Evolutionary conservation across 139 green algal species (phyloP), one percentile per base, ranked within the genome.

Genomic region (Eudorina sp.): DNA sequence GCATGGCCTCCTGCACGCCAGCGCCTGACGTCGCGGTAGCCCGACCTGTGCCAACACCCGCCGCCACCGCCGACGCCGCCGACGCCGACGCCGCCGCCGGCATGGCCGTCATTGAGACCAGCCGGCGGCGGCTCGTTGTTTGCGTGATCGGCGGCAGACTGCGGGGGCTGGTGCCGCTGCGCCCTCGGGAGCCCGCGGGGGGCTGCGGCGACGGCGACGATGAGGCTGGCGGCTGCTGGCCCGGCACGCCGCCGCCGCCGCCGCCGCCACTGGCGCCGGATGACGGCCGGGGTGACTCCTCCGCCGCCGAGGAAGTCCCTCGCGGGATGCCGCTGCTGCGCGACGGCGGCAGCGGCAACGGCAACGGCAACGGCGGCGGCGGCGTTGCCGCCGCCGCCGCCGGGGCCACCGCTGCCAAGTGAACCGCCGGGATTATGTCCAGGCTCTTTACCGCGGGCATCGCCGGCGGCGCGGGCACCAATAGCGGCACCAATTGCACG

Each of bases 401-500:
- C 68, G 31, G 1, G 25, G 68, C 6, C 18, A 6, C 66, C 66
- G 66, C 48, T 25, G 34, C 64, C 64, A 43, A 41, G 5, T 19
- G 23, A 38, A 43, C 14, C 36, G 64, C 64, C n/a, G 5, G 34
- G 23, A 23, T 25, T 25, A 31, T 29, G 38, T 72, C 62, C 62
- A 72, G 3, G 62, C 62, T 29, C n/a, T 21, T 13, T 34, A 25
- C 34, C 68, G 66, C 4, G 29, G 68, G 36, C 68, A 34, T n/a
- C 75, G 46, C n/a, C 18, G 16, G 40, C 51, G 27, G 14, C 34
- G 53, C 51, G 13, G 51, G 51, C 51, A 58, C n/a, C 75, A 69
- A 13, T 18, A 62, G 40, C 40, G 78, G 40, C 55, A 75, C 55
- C 38, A 85, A 25, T 25, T 62, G 78, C 55, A 85, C 58, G 29